A percentile compares a stretch with the other conserved stretches of the same genome.
phyloP scores from a whole-genome alignment of 164 flowering plant species.

The Nymphaea colorata region DNA sequence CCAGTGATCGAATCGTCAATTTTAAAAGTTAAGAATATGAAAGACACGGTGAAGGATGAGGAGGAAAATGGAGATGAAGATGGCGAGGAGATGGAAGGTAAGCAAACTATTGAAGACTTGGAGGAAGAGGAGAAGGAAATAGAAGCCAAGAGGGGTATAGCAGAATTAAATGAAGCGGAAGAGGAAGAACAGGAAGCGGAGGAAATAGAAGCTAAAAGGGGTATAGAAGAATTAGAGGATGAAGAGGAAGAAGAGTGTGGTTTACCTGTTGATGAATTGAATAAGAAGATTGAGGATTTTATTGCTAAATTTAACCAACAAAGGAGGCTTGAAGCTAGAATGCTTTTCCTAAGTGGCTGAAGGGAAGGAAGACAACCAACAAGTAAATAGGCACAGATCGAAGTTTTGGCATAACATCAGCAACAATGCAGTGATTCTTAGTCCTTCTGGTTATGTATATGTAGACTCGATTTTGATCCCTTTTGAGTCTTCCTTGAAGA shows the following conservation, averaged over 20 bases:
- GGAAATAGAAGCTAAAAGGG: slow-evolving; percentile 2
- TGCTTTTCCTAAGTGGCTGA: slow-evolving; percentile 9
- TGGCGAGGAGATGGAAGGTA: neutral
- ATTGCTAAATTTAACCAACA: slow-evolving; percentile 55
- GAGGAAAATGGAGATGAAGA: slow-evolving; percentile 3
- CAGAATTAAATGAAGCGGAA: too few species aligned
- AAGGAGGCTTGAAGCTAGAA: slow-evolving; percentile 41
- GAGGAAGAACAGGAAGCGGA: slow-evolving; percentile 10
- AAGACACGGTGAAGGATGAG: slow-evolving; percentile 3
- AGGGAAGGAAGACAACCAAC: neutral
- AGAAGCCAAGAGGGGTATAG: too few species aligned
- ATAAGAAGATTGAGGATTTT: slow-evolving; percentile 53
- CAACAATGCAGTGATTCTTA: too few species aligned
- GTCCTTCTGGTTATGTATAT: too few species aligned
- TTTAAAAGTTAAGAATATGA: neutral
- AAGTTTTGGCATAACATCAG: too few species aligned
- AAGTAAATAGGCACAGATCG: neutral
- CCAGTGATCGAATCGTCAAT: neutral
- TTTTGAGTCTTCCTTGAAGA: too few species aligned
- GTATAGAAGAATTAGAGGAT: neutral
- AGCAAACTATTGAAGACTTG: too few species aligned
- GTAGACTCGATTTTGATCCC: too few species aligned
- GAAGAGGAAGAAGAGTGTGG: slow-evolving; percentile 17
- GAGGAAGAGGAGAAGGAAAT: slow-evolving; percentile 1
- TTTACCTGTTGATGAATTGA: slow-evolving; percentile 35